Base-by-base conservation (phyloP, 495 filamentous ascomycete genomes). In the Bryoglossum gracile region DNA sequence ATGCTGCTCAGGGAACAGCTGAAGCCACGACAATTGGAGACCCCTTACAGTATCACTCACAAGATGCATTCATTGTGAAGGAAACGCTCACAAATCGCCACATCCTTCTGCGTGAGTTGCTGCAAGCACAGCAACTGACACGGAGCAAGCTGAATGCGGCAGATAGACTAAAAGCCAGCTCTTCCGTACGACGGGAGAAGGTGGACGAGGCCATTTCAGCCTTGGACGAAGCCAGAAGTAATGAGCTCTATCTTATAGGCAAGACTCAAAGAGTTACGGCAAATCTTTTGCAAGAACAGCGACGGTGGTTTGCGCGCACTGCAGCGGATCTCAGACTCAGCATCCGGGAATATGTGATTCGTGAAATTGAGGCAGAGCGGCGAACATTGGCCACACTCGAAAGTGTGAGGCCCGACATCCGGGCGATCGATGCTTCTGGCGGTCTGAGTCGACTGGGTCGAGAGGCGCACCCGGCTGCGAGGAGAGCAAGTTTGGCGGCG, bases 51-150 rank as follows among this genome's bases (percentile, higher is more conserved):
- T 97, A 99, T 62, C 90, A 99, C 67, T 95, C 89, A 21, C 82
- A 83, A 11, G 92, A 99, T 61, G 88, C 94, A 19, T 92, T 97
- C 62, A 94, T 97, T 60, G 94, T 99, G 55, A 99, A 99, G 67
- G 94, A 99, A 61, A 96, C 91, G 18, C 77, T 99, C 54, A 99
- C 94, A 16, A 99, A 99, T 68, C 84, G 94, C 3, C 94, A 99
- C 65, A 95, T 99, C 60, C 76, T 99, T n/a, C 84, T 96, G 25
- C 88, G 94, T 39, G 94, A 99, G 54, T 77, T 96, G 36, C 63
- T 94, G 21, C 83, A 92, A 64, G 90, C 92, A 2, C 86, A 94
- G 60, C 84, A 91, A 61, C 68, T 68, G 34, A 85, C 89, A 6
- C 78, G 82, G 33, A 86, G 76, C 64, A 89, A 87, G 60, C 77